Evolutionary conservation across 2,329 filamentous ascomycete genomes (phyloP).

Genomic region (Knufia fluminis): DNA sequence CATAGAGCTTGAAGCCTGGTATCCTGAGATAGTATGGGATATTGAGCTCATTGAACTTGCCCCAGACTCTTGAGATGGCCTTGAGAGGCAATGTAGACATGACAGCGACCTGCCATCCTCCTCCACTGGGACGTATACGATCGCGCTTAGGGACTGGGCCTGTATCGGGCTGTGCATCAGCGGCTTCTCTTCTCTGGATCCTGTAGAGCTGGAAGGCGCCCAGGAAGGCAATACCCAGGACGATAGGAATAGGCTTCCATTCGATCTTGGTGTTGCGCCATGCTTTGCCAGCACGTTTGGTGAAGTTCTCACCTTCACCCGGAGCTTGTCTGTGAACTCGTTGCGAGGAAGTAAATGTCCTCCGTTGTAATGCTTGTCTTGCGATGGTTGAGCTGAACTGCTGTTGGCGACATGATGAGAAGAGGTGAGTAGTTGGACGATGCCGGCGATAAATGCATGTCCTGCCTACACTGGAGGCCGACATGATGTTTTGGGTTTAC

Average conservation of each 20-base stretch:
- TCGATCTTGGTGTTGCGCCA: conserved; percentile 58
- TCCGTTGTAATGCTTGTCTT: conserved; percentile 12
- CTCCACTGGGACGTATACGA: conserved; percentile 69
- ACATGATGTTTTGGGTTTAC: conserved; percentile 3
- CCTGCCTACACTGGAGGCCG: conserved; percentile 7
- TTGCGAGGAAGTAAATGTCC: conserved; percentile 32
- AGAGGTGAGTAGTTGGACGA: background rate
- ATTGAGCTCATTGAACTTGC: conserved; percentile 78
- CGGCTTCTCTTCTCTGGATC: conserved; percentile 45
- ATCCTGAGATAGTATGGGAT: conserved; percentile 82
- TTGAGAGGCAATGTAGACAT: conserved; percentile 91
- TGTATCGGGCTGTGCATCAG: conserved; percentile 29
- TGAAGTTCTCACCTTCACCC: conserved; percentile 46
- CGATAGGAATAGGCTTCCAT: conserved; percentile 87
- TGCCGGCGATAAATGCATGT: conserved; percentile 8
- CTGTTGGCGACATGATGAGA: background rate
- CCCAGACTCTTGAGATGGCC: conserved; percentile 81
- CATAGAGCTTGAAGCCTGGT: conserved; percentile 85
- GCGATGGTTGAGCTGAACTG: background rate
- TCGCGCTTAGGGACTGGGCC: conserved; percentile 44
- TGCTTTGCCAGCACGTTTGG: conserved; percentile 48
- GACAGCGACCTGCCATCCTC: conserved; percentile 77
- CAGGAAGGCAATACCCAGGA: conserved; percentile 74
- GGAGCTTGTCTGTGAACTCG: conserved; percentile 32
- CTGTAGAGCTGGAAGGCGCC: conserved; percentile 78